Evolutionary conservation across 176 grass and related monocot genomes (phyloP), one percentile per base, ranked within the genome.

Genomic region (Typha latifolia): DNA sequence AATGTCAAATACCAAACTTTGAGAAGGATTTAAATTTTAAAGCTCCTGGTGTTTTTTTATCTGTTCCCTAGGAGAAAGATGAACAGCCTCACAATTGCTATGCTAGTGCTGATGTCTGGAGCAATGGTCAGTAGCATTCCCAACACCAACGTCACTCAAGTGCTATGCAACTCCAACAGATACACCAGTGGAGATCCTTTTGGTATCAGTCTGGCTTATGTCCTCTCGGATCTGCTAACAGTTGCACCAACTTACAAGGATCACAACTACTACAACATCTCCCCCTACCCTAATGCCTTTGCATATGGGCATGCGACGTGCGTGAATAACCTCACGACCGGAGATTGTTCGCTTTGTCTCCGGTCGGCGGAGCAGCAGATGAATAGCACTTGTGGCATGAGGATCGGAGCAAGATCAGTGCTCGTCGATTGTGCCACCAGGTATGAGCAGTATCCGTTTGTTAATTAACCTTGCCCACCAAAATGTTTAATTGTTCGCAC

Each of bases 371-470:
- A 48, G 9, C 13, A 13, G 14, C 72, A 49, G 69, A 80, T 80
- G 85, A 65, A 51, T 18, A 56, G 37, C 64, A 22, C 77, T 72
- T 87, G 80, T 34, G 47, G 72, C 15, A 52, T 31, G 77, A 62
- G 76, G 62, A 59, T 87, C 64, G 85, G 85, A 14, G 77, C 85
- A 21, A 76, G 85, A 61, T 72, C 76, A 13, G 68, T 83, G 64
- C 85, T 87, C 14, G 77, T 87, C 3, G 85, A 87, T 49, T 87
- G 85, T 69, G 22, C 51, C 49, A 62, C 64, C 13, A 64, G 77
- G 21, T 83, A 83, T 61, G 85, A 87, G 73, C 85, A 77, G 73
- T 87, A 87, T 78, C 59, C 85, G 2, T 83, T 87, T 62, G 48
- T 66, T 1, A 70, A 63, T 1, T 77, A 55, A 8, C 37, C 37